Base-by-base conservation (phyloP, 163 green algal genomes). In the Scenedesmus sp. region DNA sequence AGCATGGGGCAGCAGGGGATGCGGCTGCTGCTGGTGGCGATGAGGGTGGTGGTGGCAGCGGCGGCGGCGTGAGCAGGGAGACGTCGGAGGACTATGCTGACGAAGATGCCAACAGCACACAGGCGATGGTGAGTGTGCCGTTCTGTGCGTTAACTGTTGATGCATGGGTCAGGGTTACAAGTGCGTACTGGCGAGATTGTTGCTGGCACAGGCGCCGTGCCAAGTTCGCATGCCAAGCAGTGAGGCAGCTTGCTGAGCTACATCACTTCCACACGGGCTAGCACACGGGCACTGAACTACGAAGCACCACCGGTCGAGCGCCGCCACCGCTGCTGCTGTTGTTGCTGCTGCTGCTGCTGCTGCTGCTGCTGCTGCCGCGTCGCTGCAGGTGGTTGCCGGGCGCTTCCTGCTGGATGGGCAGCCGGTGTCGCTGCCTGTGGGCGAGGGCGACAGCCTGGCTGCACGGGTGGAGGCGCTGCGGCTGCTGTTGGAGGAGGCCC, bases 401-500 rank as follows among this genome's bases (percentile, higher is more conserved):
- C 88, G 91, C 57, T 96, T 97, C 85, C 88, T 96, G 92, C 91
- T 97, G 74, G 92, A 96, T 52, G 94, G 94, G 5, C 62, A 94
- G 92, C 92, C 92, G 79, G 87, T 97, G n/a, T 74, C 87, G 56
- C 90, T 97, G 66, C 81, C 92, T 2, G 94, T 97, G 26, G 81
- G 64, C 0, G 56, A 88, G 10, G 52, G 79, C 1, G 96, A 96
- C 92, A 94, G 92, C 73, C 85, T 97, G 90, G 94, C 92, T 1
- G 56, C 94, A 52, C 95, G 94, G 88, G 93, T 97, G 54, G 95
- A 97, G 93, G 95, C 95, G 13, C 94, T 98, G 83, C 93, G 95
- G 2, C 88, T 95, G 56, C 95, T 94, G 46, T 82, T 98, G 77
- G 96, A 97, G 89, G 55, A 94, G 8, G 67, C 91, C 13, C 93